These are phyloP conservation scores for Tephrocybe rancida DNA, from an alignment of 768 basidiomycete species.

Conservation along the genomic window DNA sequence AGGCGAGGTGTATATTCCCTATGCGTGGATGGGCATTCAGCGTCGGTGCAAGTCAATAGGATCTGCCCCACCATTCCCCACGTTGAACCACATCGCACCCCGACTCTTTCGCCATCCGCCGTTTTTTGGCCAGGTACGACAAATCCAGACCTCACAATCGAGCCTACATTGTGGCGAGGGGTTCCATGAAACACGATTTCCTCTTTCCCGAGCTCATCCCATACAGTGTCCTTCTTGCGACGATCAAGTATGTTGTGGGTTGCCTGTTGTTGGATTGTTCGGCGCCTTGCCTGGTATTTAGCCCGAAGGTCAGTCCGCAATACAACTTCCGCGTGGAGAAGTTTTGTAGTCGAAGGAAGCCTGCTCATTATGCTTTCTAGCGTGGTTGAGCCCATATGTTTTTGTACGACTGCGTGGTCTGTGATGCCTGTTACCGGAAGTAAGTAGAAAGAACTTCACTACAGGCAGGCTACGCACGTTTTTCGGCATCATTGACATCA, in stretches of 20 bases:
- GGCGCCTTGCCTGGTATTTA: background rate
- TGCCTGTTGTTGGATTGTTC: conserved; percentile 5
- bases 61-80: conserved; percentile 8
- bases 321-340: conserved; percentile 10
- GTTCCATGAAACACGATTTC: conserved; percentile 15
- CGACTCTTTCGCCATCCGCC: background rate
- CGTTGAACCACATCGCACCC: conserved; percentile 9
- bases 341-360: conserved; percentile 1
- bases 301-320: conserved; percentile 4
- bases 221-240: conserved; percentile 9
- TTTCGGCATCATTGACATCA: background rate
- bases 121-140: conserved; percentile 12
- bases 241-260: background rate
- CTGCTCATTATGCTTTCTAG: background rate
- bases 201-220: conserved; percentile 7
- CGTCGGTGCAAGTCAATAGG: background rate
- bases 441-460: background rate
- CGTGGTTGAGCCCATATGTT: conserved; percentile 6
- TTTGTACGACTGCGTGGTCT: background rate
- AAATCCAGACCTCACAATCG: conserved; percentile 12
- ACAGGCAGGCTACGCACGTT: background rate
- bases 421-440: background rate
- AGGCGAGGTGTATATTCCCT: conserved; percentile 16
- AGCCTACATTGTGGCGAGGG: conserved; percentile 8
- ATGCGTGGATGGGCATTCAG: background rate